Percentiles rank a stretch among this genome's conserved stretches.
These are phyloP conservation scores for Berberis vulgaris DNA, from an alignment of 164 flowering plant genomes.

Conservation along the genomic window DNA sequence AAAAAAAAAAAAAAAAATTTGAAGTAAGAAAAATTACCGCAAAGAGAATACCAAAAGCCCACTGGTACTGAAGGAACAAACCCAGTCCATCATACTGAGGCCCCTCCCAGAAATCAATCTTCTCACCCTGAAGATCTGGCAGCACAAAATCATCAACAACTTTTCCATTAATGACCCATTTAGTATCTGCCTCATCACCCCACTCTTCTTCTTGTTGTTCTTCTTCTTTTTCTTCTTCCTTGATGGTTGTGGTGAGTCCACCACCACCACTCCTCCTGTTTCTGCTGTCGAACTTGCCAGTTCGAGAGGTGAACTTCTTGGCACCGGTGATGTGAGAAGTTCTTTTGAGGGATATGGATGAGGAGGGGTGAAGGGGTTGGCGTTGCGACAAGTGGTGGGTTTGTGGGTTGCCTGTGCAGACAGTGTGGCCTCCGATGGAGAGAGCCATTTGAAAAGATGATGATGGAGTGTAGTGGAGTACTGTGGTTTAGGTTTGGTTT, in stretches of 20 bases:
- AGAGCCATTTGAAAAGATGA: constrained; percentile 14
- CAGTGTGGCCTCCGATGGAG: constrained; percentile 4
- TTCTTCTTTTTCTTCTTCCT: constrained; percentile 13
- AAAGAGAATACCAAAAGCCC: constrained; percentile 87
- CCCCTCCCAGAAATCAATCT: constrained; percentile 83
- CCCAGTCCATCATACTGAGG: constrained; percentile 77
- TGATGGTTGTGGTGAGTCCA: constrained; percentile 26
- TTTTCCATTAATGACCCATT: constrained; percentile 3
- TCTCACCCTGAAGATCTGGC: constrained; percentile 63
- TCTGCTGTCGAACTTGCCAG: constrained; percentile 55
- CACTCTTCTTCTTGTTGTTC: constrained; percentile 7
- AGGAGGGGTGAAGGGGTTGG: not conserved
- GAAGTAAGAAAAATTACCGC: constrained; percentile 39
- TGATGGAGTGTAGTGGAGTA: not conserved
- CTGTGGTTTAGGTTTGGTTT: not conserved
- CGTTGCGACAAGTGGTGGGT: constrained; percentile 3
- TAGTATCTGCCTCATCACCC: not conserved
- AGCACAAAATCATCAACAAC: constrained; percentile 42
- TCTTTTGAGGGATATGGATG: not conserved
- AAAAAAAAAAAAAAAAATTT: constrained; percentile 1
- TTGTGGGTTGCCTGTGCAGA: constrained; percentile 3
- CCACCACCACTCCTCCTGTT: constrained; percentile 26
- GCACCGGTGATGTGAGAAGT: constrained; percentile 15
- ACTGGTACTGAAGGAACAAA: constrained; percentile 71
- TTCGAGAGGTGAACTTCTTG: constrained; percentile 34